phyloP scores from a whole-genome alignment of 768 basidiomycete species.

The Dendrothele bispora region DNA sequence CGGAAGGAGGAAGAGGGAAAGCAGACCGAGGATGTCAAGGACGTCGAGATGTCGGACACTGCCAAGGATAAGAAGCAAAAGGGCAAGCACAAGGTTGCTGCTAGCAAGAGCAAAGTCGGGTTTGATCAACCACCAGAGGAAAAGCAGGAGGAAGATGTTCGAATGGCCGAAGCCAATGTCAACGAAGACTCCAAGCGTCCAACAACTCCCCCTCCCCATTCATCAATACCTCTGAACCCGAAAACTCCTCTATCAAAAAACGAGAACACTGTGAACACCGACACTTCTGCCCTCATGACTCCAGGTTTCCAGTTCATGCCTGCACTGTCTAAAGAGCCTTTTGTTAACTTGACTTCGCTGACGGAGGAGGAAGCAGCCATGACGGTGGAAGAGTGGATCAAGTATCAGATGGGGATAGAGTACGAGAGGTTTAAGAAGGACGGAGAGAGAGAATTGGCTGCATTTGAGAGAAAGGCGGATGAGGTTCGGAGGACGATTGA shows the following conservation, averaged over 20 bases:
- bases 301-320: slow-evolving; percentile 27
- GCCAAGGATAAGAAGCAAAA: no score
- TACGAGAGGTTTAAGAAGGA: slow-evolving; percentile 58
- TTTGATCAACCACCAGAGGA: no score
- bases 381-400: slow-evolving; percentile 85
- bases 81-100: no score
- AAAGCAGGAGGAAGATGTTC: no score
- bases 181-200: slow-evolving; percentile 14
- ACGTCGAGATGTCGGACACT: no score
- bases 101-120: no score
- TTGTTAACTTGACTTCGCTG: slow-evolving; percentile 42
- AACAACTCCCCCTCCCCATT: slow-evolving; percentile 12
- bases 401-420: slow-evolving; percentile 70
- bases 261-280: slow-evolving; percentile 1
- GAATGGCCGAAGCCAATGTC: no score
- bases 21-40: no score
- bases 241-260: slow-evolving; percentile 3
- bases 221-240: slow-evolving; percentile 15
- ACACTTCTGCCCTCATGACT: slow-evolving; percentile 3
- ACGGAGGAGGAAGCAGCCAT: slow-evolving; percentile 70
- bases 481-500: slow-evolving; percentile 38
- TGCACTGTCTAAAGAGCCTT: slow-evolving; percentile 45
- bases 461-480: slow-evolving; percentile 46
- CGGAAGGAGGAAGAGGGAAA: no score
- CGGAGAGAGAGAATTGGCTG: slow-evolving; percentile 48